phyloP scores from a whole-genome alignment of 2,329 filamentous ascomycete species.

The Trichothecium sympodiale region DNA sequence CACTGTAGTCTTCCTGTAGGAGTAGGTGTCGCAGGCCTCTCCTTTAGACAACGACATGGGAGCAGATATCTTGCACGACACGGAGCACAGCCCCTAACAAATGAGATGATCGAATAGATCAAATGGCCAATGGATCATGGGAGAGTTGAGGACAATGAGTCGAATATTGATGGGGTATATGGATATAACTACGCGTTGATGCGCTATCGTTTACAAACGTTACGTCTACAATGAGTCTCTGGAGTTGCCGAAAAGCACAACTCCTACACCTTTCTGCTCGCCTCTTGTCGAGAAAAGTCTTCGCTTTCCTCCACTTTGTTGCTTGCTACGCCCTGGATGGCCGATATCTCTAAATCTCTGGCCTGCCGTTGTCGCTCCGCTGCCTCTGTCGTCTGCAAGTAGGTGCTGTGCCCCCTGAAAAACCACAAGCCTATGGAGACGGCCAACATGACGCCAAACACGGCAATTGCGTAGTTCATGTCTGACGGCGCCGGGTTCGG shows the following conservation, averaged over 20 bases:
- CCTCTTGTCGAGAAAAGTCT: background rate
- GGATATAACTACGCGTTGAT: no score
- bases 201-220: no score
- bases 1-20: no score
- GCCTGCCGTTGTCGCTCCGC: conserved; percentile 1
- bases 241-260: background rate
- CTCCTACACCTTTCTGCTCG: background rate
- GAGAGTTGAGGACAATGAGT: no score
- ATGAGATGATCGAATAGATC: no score
- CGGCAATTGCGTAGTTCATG: conserved; percentile 38
- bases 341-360: conserved; percentile 6
- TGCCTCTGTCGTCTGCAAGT: conserved; percentile 18
- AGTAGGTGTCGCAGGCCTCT: no score
- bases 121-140: no score
- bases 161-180: no score
- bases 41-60: no score
- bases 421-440: conserved; percentile 31
- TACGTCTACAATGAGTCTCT: no score
- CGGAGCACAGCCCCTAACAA: no score
- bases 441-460: conserved; percentile 34
- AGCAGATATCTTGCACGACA: no score
- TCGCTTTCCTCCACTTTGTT: background rate
- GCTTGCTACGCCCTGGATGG: background rate
- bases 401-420: conserved; percentile 23
- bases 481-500: conserved; percentile 26